Percentiles rank a stretch among this genome's conserved stretches.
Conservation (phyloP, 116 monocot species). For the Iris pallida region DNA sequence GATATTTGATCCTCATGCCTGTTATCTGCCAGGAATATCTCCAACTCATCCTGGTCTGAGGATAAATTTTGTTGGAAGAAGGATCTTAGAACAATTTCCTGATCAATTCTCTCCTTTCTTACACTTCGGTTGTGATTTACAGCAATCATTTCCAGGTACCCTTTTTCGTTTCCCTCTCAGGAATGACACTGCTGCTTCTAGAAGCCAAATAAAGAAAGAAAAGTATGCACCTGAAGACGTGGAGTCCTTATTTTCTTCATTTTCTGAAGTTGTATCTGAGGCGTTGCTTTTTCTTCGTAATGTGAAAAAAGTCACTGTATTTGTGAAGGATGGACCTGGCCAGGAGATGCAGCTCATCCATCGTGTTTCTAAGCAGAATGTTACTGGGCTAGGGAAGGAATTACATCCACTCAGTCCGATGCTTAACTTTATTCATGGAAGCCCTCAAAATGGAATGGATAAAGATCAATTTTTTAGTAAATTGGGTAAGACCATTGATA, state of each 20-base stretch:
- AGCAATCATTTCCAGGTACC: slow-evolving; percentile 83
- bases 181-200: slow-evolving; percentile 64
- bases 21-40: slow-evolving; percentile 90
- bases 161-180: slow-evolving; percentile 98
- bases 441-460: slow-evolving; percentile 42
- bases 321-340: slow-evolving; percentile 62
- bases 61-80: slow-evolving; percentile 85
- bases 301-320: slow-evolving; percentile 63
- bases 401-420: slow-evolving; percentile 52
- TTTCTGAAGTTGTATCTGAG: slow-evolving; percentile 72
- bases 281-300: slow-evolving; percentile 83
- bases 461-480: slow-evolving; percentile 74
- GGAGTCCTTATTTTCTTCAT: slow-evolving; percentile 69
- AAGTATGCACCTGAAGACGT: slow-evolving; percentile 93
- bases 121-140: slow-evolving; percentile 95
- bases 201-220: slow-evolving; percentile 97
- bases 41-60: slow-evolving; percentile 92
- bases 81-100: slow-evolving; percentile 91
- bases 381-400: slow-evolving; percentile 38
- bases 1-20: slow-evolving; percentile 98
- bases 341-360: slow-evolving; percentile 77
- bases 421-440: slow-evolving; percentile 73
- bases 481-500: slow-evolving; percentile 64
- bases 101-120: slow-evolving; percentile 97
- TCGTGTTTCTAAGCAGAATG: slow-evolving; percentile 55